phyloP scores from a whole-genome alignment of 345 rosid species.

The Populus alba region DNA sequence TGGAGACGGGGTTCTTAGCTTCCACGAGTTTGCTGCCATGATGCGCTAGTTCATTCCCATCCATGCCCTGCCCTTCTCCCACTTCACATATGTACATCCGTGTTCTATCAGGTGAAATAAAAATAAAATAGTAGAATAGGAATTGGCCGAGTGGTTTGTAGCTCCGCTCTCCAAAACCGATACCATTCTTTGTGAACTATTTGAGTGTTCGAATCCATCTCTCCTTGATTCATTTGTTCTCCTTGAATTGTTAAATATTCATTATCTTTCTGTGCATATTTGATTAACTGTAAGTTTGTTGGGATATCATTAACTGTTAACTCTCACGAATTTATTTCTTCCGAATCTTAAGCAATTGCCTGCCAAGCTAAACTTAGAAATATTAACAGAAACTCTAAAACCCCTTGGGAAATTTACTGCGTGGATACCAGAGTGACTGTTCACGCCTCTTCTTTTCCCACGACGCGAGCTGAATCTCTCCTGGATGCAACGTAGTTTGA shows the following conservation, averaged over 20 bases:
- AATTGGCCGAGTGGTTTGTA: too few species aligned
- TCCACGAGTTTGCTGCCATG: slow-evolving; percentile 66
- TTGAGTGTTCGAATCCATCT: too few species aligned
- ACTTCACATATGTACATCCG: not conserved
- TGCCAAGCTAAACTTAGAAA: not conserved
- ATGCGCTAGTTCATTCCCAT: slow-evolving; percentile 27
- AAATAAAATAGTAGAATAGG: too few species aligned
- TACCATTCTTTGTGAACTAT: too few species aligned
- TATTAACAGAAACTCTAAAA: too few species aligned
- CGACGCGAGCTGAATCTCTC: too few species aligned
- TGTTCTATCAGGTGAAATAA: too few species aligned
- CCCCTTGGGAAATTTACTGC: too few species aligned
- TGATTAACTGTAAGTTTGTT: not conserved
- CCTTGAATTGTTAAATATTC: not conserved
- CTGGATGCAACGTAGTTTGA: too few species aligned
- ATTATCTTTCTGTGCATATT: not conserved
- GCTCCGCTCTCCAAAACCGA: too few species aligned
- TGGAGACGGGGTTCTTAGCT: slow-evolving; percentile 66
- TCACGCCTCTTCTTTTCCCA: too few species aligned
- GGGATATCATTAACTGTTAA: not conserved
- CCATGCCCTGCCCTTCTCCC: not conserved
- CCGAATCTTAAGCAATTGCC: not conserved
- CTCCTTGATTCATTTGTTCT: not conserved
- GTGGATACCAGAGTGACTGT: too few species aligned
- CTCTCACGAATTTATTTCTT: not conserved